Conservation (phyloP, 352 stramenopile species). For the Pythium insidiosum region DNA sequence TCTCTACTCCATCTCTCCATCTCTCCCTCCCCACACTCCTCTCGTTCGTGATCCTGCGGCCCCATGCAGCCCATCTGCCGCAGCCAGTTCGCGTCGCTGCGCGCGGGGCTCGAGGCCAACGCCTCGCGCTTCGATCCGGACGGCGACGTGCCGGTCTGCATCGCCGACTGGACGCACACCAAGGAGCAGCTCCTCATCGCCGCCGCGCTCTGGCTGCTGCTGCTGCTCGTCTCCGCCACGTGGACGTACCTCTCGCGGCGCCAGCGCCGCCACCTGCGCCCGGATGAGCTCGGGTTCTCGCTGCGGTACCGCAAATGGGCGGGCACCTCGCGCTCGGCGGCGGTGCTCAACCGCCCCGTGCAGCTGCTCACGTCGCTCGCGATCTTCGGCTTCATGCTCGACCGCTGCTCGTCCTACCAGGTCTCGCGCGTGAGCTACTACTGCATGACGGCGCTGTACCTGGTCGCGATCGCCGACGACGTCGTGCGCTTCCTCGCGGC, state of each 20-base stretch:
- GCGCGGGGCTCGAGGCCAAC: no score
- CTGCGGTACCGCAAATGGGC: slow-evolving; percentile 67
- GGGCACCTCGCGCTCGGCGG: slow-evolving; percentile 56
- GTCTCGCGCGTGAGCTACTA: slow-evolving; percentile 61
- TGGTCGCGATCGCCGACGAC: slow-evolving; percentile 49
- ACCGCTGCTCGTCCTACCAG: slow-evolving; percentile 66
- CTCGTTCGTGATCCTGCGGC: background rate
- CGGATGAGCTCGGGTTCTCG: slow-evolving; percentile 74
- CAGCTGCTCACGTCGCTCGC: slow-evolving; percentile 65
- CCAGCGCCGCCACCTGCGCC: slow-evolving; percentile 39
- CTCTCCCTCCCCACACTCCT: no score
- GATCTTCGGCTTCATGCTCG: slow-evolving; percentile 64
- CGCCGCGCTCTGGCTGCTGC: slow-evolving; percentile 26
- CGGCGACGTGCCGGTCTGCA: slow-evolving; percentile 37
- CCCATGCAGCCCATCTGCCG: slow-evolving; percentile 26
- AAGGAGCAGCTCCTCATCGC: slow-evolving; percentile 64
- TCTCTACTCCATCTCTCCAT: no score
- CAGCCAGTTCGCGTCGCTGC: slow-evolving; percentile 35
- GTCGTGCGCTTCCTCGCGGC: slow-evolving; percentile 71
- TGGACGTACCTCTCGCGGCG: slow-evolving; percentile 54
- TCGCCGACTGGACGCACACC: slow-evolving; percentile 67
- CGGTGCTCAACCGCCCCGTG: slow-evolving; percentile 73
- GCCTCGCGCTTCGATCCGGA: no score
- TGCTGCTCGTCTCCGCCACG: slow-evolving; percentile 35
- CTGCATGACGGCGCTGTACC: slow-evolving; percentile 55